Conservation (phyloP, 2,329 filamentous ascomycete genomes). For the Dactylonectria macrodidyma region DNA sequence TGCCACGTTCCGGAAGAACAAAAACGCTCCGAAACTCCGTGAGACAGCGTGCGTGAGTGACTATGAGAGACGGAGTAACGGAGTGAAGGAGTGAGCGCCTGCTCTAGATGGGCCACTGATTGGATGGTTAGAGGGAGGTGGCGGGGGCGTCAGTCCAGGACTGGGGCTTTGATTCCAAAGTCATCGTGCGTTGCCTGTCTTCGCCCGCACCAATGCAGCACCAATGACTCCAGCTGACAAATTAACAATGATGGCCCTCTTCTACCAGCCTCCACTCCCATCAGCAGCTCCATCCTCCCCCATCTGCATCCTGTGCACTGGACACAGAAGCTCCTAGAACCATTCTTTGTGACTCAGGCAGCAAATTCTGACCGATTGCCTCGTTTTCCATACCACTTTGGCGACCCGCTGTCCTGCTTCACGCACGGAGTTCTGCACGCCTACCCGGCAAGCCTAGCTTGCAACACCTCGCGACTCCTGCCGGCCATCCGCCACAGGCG, state of each 20-base stretch:
- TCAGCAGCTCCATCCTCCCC: neutral
- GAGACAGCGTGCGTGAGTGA: neutral
- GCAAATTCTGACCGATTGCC: conserved; percentile 40
- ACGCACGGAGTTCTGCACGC: conserved; percentile 7
- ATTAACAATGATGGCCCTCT: conserved; percentile 36
- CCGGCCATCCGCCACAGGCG: conserved; percentile 13
- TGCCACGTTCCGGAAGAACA: neutral
- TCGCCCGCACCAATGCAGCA: conserved; percentile 1
- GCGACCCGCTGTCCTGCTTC: neutral
- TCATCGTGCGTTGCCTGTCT: conserved; percentile 2
- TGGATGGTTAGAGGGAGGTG: neutral
- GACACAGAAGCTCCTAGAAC: conserved; percentile 49
- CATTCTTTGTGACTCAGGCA: conserved; percentile 55
- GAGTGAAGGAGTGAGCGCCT: neutral
- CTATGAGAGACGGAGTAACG: neutral
- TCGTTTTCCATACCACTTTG: conserved; percentile 18
- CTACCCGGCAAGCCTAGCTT: neutral
- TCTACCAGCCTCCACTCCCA: conserved; percentile 35
- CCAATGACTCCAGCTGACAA: conserved; percentile 45
- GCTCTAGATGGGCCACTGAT: neutral
- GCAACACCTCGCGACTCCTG: conserved; percentile 11
- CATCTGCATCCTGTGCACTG: neutral
- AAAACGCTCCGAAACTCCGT: neutral
- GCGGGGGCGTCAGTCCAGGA: conserved; percentile 1
- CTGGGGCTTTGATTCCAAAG: conserved; percentile 12